Percentiles rank a stretch among this genome's conserved stretches.
These are phyloP conservation scores for Fraxinus albicans DNA, from an alignment of 305 asterid species.

Conservation along the genomic window DNA sequence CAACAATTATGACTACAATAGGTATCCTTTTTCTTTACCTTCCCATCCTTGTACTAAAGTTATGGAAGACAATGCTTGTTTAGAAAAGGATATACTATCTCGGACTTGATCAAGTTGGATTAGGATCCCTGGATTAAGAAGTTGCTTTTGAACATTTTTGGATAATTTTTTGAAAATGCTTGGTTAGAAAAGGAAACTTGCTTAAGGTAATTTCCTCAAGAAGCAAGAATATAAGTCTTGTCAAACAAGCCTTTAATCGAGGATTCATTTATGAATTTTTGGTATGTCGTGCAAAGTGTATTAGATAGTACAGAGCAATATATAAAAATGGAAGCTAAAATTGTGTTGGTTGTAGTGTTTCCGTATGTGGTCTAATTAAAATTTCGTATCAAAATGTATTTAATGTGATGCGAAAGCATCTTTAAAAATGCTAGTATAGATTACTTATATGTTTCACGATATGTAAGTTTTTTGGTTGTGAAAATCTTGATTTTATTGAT, in stretches of 20 bases:
- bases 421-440: neutral
- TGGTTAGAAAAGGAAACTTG: neutral
- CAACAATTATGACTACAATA: neutral
- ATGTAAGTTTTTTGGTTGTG: neutral
- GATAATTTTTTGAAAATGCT: neutral
- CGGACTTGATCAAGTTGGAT: neutral
- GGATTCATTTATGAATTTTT: neutral
- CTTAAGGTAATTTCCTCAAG: neutral
- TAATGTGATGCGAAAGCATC: neutral
- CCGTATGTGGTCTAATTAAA: neutral
- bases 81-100: neutral
- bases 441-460: neutral
- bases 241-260: neutral
- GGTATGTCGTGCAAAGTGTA: neutral
- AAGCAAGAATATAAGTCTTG: neutral
- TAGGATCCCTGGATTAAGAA: neutral
- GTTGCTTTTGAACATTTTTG: neutral
- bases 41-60: neutral
- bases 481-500: neutral
- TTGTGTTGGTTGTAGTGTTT: neutral
- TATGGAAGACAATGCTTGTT: neutral
- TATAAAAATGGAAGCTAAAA: neutral
- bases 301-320: neutral
- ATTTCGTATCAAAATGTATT: neutral
- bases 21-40: neutral